These are phyloP conservation scores for Gonapodya sp. DNA, from an alignment of 192 early-diverging fungal species.

Conservation along the genomic window DNA sequence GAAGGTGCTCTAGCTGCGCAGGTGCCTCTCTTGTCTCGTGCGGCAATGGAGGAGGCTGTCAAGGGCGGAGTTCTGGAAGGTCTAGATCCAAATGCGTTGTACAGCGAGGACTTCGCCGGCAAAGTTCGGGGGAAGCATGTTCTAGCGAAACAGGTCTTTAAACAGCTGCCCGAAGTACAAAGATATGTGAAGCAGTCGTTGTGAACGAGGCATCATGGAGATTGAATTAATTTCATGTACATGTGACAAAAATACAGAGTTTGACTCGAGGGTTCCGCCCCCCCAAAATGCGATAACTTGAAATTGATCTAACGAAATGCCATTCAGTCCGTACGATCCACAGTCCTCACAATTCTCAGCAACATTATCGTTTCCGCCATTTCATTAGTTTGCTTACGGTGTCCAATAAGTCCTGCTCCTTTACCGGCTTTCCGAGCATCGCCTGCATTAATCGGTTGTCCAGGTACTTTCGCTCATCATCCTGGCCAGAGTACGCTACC, in stretches of 20 bases:
- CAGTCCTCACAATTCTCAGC: too few relatives aligned
- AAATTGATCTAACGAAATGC: too few relatives aligned
- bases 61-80: constrained; percentile 14
- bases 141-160: constrained; percentile 35
- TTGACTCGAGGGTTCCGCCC: too few relatives aligned
- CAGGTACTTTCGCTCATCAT: background rate
- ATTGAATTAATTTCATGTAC: too few relatives aligned
- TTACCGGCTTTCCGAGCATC: background rate
- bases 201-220: too few relatives aligned
- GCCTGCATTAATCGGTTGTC: background rate
- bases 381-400: background rate
- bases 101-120: constrained; percentile 39
- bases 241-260: too few relatives aligned
- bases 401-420: background rate
- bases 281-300: too few relatives aligned
- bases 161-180: constrained; percentile 35
- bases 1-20: constrained; percentile 18
- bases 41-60: constrained; percentile 11
- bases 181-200: constrained; percentile 28
- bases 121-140: constrained; percentile 40
- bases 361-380: too few relatives aligned
- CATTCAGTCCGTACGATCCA: too few relatives aligned
- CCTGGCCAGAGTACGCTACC: background rate
- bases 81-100: constrained; percentile 23
- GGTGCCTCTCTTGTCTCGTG: background rate